Conservation (phyloP, 2,329 filamentous ascomycete species). For the Lecanicillium sp. region DNA sequence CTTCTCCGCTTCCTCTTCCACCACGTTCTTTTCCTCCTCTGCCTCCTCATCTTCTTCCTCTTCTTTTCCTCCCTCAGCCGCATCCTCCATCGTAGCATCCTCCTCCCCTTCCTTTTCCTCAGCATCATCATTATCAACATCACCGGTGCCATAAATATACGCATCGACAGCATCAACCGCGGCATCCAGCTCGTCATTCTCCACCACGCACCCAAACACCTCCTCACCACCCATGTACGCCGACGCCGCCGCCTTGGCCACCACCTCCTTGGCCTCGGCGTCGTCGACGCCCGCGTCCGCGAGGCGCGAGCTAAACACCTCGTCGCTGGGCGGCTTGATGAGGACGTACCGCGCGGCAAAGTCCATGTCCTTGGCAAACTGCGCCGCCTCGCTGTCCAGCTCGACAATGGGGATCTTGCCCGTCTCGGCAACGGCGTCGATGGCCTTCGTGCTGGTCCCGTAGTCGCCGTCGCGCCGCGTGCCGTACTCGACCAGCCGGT, state of each 20-base stretch:
- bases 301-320: conserved; percentile 16
- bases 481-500: conserved; percentile 50
- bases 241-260: conserved; percentile 2
- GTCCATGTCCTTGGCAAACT: conserved; percentile 49
- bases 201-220: too few relatives aligned
- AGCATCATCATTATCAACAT: background rate
- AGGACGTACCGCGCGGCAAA: conserved; percentile 49
- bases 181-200: conserved; percentile 17
- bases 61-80: conserved; percentile 8
- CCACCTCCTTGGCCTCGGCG: conserved; percentile 14
- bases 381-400: conserved; percentile 43
- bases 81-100: conserved; percentile 4
- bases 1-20: too few relatives aligned
- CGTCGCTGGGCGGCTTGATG: conserved; percentile 32
- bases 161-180: conserved; percentile 16
- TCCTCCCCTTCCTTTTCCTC: conserved; percentile 2
- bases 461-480: conserved; percentile 42
- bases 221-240: too few relatives aligned
- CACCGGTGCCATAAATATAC: conserved; percentile 18
- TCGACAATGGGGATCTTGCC: conserved; percentile 54
- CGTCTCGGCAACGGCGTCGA: conserved; percentile 42
- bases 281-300: conserved; percentile 17
- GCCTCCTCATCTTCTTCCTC: conserved; percentile 10
- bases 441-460: conserved; percentile 46
- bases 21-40: conserved; percentile 2